A percentile compares a stretch with the other conserved stretches of the same genome.
phyloP scores from a whole-genome alignment of 495 filamentous ascomycete genomes.

The Penicillium odoratum region DNA sequence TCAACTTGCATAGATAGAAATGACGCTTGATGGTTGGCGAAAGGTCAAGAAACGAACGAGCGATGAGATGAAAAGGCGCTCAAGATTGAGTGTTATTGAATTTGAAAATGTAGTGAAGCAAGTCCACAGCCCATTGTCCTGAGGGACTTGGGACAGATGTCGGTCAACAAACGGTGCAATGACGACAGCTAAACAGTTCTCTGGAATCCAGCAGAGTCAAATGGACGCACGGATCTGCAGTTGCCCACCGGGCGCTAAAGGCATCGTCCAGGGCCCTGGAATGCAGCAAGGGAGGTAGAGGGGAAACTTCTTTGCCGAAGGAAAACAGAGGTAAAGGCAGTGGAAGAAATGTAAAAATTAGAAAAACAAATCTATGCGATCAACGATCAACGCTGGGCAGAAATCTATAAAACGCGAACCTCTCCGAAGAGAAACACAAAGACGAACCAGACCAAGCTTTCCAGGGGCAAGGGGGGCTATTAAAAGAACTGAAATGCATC shows the following conservation, averaged over 20 bases:
- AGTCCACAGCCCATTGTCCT: not conserved
- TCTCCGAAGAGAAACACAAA: not conserved
- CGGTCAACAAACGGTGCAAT: constrained; percentile 4
- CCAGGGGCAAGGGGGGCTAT: constrained; percentile 10
- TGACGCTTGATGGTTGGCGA: not conserved
- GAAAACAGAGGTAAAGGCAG: not conserved
- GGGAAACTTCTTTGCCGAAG: not conserved
- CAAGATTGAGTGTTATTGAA: not conserved
- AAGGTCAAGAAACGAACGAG: not conserved
- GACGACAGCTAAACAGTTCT: constrained; percentile 8
- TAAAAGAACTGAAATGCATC: constrained; percentile 9
- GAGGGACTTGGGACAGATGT: constrained; percentile 7
- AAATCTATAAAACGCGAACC: constrained; percentile 1
- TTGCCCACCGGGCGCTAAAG: constrained; percentile 12
- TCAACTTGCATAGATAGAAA: constrained; percentile 1
- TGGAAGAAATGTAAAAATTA: not conserved
- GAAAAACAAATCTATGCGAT: constrained; percentile 9
- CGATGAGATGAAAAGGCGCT: not conserved
- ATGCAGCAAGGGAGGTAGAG: constrained; percentile 19
- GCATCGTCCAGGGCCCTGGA: constrained; percentile 26
- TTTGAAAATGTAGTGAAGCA: not conserved
- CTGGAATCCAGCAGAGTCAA: constrained; percentile 10
- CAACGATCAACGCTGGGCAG: constrained; percentile 1
- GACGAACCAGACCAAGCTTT: constrained; percentile 10
- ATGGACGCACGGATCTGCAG: constrained; percentile 8